A percentile compares a stretch with the other conserved stretches of the same genome.
These are phyloP conservation scores for Heliosperma pusillum DNA, from an alignment of 148 eudicot species.

Conservation along the genomic window DNA sequence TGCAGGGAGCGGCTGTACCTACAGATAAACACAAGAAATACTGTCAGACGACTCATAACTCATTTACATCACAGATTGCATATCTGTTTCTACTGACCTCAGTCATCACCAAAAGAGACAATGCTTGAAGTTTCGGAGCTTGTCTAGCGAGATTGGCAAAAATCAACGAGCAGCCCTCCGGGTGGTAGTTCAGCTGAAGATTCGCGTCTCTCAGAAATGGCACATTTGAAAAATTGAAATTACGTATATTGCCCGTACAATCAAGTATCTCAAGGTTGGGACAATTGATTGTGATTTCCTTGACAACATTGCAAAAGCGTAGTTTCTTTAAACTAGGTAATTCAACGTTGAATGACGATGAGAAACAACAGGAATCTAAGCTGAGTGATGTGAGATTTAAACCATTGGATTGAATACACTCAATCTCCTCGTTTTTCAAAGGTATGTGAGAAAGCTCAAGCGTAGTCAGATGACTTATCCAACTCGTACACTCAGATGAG, in stretches of 20 bases:
- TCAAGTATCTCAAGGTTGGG: constrained; percentile 14
- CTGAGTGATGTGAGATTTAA: constrained; percentile 16
- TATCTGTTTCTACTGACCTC: neutral
- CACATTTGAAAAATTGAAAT: neutral
- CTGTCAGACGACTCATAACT: too few relatives aligned
- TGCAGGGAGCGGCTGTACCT: neutral
- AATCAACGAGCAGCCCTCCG: neutral
- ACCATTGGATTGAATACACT: neutral
- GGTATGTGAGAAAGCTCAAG: neutral
- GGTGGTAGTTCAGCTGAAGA: neutral
- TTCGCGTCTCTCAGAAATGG: constrained; percentile 7
- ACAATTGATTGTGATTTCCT: neutral
- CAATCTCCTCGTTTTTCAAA: neutral
- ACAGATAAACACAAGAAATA: constrained; percentile 4
- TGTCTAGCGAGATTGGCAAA: constrained; percentile 7
- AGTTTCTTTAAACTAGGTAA: neutral
- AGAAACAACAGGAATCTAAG: neutral
- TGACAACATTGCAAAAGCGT: neutral
- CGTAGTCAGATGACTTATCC: neutral
- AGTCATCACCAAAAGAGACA: neutral
- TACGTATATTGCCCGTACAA: neutral
- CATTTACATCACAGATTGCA: too few relatives aligned
- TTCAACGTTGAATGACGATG: neutral
- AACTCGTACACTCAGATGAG: constrained; percentile 1
- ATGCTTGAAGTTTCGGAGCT: constrained; percentile 13